These are phyloP conservation scores for Secale cereale DNA, from an alignment of 176 grass and related monocot genomes.

Conservation along the genomic window DNA sequence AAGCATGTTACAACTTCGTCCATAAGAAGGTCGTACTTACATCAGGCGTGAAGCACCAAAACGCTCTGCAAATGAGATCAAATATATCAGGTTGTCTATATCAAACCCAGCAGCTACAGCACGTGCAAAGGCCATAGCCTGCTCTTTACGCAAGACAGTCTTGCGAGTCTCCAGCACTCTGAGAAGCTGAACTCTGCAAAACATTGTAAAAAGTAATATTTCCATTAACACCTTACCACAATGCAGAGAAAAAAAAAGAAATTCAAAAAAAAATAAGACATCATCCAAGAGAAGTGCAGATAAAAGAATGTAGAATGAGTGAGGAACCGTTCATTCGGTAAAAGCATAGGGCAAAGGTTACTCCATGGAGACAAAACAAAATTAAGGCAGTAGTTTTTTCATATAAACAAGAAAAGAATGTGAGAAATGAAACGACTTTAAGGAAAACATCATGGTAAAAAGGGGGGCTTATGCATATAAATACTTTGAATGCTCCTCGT, in stretches of 20 bases:
- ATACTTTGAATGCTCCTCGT: slow-evolving; percentile 98
- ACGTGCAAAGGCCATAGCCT: slow-evolving; percentile 96
- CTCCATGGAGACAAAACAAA: too few relatives aligned
- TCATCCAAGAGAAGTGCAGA: background rate
- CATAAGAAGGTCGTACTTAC: slow-evolving; percentile 40
- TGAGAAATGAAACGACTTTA: background rate
- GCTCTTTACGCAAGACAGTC: slow-evolving; percentile 88
- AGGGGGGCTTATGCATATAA: background rate
- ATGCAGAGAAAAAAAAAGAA: slow-evolving; percentile 19
- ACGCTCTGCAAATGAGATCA: slow-evolving; percentile 67
- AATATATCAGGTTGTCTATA: slow-evolving; percentile 67
- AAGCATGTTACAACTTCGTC: background rate
- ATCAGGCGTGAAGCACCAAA: slow-evolving; percentile 85
- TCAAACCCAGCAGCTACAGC: slow-evolving; percentile 93
- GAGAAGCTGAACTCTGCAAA: slow-evolving; percentile 80
- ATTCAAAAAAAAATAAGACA: background rate
- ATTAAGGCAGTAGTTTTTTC: too few relatives aligned
- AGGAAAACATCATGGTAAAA: background rate
- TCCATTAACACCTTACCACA: background rate
- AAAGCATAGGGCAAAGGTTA: background rate
- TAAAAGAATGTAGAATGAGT: background rate
- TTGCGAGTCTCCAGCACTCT: slow-evolving; percentile 89
- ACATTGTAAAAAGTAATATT: slow-evolving; percentile 14
- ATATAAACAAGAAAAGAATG: background rate
- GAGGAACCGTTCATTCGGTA: background rate